Percentiles rank a stretch among this genome's conserved stretches.
These are phyloP conservation scores for Rhizophora apiculata DNA, from an alignment of 345 rosid genomes.

Conservation along the genomic window DNA sequence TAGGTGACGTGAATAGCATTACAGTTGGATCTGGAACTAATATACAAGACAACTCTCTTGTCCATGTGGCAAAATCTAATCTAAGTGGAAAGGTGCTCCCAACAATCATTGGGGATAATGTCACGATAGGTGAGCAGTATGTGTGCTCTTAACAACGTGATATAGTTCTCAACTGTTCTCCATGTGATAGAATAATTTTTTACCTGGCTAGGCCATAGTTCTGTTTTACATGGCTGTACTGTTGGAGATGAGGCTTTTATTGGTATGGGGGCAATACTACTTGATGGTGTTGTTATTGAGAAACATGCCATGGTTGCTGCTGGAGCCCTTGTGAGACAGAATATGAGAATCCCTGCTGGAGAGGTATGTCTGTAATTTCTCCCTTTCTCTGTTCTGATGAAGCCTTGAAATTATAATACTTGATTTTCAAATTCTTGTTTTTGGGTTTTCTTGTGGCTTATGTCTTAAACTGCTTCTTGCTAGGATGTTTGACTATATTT, in stretches of 20 bases:
- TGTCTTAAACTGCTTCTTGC: background rate
- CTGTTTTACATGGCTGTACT: constrained; percentile 93
- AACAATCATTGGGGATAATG: constrained; percentile 85
- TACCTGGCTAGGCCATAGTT: constrained; percentile 75
- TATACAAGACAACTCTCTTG: constrained; percentile 95
- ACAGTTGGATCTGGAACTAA: constrained; percentile 86
- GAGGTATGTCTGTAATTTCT: constrained; percentile 50
- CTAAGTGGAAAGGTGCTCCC: constrained; percentile 87
- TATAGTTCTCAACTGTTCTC: background rate
- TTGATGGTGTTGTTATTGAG: constrained; percentile 87
- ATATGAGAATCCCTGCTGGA: constrained; percentile 74
- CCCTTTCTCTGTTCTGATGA: background rate
- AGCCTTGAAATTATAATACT: background rate
- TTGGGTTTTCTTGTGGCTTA: background rate
- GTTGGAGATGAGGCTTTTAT: constrained; percentile 89
- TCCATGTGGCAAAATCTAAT: constrained; percentile 93
- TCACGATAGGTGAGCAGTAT: constrained; percentile 71
- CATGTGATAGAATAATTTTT: constrained; percentile 20
- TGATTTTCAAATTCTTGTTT: background rate
- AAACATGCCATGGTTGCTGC: constrained; percentile 93
- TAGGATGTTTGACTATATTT: background rate
- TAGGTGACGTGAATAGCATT: constrained; percentile 85
- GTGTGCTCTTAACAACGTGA: constrained; percentile 1
- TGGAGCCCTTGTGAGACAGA: constrained; percentile 95
- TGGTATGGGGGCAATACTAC: constrained; percentile 91